Base-by-base conservation (phyloP, 164 flowering plant genomes). In the Houttuynia cordata region DNA sequence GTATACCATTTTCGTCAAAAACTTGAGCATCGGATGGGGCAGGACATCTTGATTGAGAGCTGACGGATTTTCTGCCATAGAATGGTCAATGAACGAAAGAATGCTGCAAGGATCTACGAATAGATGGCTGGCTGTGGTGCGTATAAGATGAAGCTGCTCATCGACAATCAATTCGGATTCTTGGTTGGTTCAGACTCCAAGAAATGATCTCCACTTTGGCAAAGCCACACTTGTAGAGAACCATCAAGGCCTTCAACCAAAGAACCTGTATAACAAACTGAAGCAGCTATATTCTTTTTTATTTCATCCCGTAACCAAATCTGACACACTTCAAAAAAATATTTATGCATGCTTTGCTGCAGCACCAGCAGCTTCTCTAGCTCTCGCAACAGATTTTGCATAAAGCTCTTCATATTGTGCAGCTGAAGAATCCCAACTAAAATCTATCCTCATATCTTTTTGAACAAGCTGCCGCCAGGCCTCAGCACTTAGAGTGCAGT, bases 401-500 rank as follows among this genome's bases (percentile, higher is more conserved):
- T 93, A 93, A 37, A 86, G 92, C 54, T 89, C 94, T 70, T 81
- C 87, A 37, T 87, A 93, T 54, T 81, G 82, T 30, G 80, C 53
- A 6, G 97, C 85, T 54, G 98, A 87, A 57, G 86, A 62, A 15
- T 87, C 90, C 97, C 98, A 93, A 63, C 97, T 84, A 71, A 90
- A 87, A 68, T 93, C 97, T 53, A 89, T 81, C 30, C 47, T 75
- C 96, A 89, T 93, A 71, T 69, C 85, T 75, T 80, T 86, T 65
- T 78, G 75, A 62, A 88, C 89, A 67, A 88, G 95, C 62, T 83
- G 73, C 67, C 76, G 70, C 98, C 98, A 93, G 52, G 66, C 68
- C 61, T 78, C 83, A 57, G 61, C 53, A 57, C 82, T 61, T 56
- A 67, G 76, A 24, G 7, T 75, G 66, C 79, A 86, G 79, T 65